A percentile compares a stretch with the other conserved stretches of the same genome.
phyloP scores from a whole-genome alignment of 495 filamentous ascomycete genomes.

The Xylaria intraflava region DNA sequence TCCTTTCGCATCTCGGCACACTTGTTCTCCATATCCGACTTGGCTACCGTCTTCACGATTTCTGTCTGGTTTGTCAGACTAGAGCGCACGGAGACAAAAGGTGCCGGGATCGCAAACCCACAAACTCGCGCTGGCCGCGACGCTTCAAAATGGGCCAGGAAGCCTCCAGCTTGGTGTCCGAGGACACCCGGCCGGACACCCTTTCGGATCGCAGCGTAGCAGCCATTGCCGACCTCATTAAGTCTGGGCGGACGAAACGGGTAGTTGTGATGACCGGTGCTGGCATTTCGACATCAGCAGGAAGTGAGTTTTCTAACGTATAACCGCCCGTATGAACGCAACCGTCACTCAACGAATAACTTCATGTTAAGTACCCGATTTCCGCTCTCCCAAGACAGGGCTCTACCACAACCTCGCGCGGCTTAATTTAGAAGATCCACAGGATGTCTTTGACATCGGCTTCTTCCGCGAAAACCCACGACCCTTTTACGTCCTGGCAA shows the following conservation, averaged over 20 bases:
- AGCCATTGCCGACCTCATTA: slow-evolving; percentile 70
- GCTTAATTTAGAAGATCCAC: slow-evolving; percentile 75
- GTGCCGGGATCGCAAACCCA: slow-evolving; percentile 25
- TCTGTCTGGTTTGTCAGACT: slow-evolving; percentile 9
- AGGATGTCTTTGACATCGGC: slow-evolving; percentile 73
- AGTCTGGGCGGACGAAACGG: slow-evolving; percentile 53
- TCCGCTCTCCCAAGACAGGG: slow-evolving; percentile 67
- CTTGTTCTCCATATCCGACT: too few species aligned
- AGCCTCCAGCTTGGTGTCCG: slow-evolving; percentile 21
- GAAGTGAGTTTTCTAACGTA: slow-evolving; percentile 35
- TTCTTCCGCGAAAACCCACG: slow-evolving; percentile 80
- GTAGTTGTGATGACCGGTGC: slow-evolving; percentile 77
- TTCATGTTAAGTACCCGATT: slow-evolving; percentile 58
- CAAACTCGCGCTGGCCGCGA: slow-evolving; percentile 17
- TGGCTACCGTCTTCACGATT: background rate
- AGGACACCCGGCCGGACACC: slow-evolving; percentile 45
- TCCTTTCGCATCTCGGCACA: too few species aligned
- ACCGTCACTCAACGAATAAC: slow-evolving; percentile 9
- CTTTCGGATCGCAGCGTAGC: slow-evolving; percentile 61
- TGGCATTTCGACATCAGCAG: slow-evolving; percentile 54
- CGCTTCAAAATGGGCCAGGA: slow-evolving; percentile 41
- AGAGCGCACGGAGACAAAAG: slow-evolving; percentile 26
- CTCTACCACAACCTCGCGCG: slow-evolving; percentile 78
- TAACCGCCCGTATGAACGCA: background rate
- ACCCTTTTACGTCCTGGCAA: slow-evolving; percentile 87